Percentiles rank a stretch among this genome's conserved stretches.
phyloP scores from a whole-genome alignment of 164 flowering plant species.

The Kingdonia uniflora region DNA sequence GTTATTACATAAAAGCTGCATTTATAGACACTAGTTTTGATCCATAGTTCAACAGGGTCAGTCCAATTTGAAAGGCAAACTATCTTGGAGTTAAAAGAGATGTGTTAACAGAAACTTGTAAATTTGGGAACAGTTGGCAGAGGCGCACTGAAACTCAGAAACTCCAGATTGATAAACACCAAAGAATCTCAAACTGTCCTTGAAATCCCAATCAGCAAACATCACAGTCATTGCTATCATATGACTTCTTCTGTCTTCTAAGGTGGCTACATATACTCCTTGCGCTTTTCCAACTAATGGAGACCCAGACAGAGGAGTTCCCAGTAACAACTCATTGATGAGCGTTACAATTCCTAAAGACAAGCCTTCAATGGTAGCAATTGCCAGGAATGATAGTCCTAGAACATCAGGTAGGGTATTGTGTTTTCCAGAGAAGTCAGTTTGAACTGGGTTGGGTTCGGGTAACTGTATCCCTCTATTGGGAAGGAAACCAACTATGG shows the following conservation, averaged over 20 bases:
- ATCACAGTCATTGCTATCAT: slow-evolving; percentile 40
- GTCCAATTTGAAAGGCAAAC: too few relatives aligned
- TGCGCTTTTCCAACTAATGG: slow-evolving; percentile 36
- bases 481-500: slow-evolving; percentile 23
- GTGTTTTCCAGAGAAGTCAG: slow-evolving; percentile 4
- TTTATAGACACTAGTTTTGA: too few relatives aligned
- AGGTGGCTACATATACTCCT: slow-evolving; percentile 37
- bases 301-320: slow-evolving; percentile 9
- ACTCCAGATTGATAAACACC: slow-evolving; percentile 33
- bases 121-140: background rate
- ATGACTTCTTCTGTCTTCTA: slow-evolving; percentile 34
- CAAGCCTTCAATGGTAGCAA: slow-evolving; percentile 26
- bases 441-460: slow-evolving; percentile 9
- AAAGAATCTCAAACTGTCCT: slow-evolving; percentile 39
- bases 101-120: too few relatives aligned
- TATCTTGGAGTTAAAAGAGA: too few relatives aligned
- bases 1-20: too few relatives aligned
- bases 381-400: slow-evolving; percentile 17
- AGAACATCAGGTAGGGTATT: slow-evolving; percentile 8
- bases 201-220: slow-evolving; percentile 15
- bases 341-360: slow-evolving; percentile 20
- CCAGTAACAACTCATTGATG: slow-evolving; percentile 21
- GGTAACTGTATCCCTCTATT: slow-evolving; percentile 17
- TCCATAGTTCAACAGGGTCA: too few relatives aligned
- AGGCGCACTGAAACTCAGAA: slow-evolving; percentile 25